phyloP scores from a whole-genome alignment of 805 yeast species.

The Phaffomyces opuntiae region DNA sequence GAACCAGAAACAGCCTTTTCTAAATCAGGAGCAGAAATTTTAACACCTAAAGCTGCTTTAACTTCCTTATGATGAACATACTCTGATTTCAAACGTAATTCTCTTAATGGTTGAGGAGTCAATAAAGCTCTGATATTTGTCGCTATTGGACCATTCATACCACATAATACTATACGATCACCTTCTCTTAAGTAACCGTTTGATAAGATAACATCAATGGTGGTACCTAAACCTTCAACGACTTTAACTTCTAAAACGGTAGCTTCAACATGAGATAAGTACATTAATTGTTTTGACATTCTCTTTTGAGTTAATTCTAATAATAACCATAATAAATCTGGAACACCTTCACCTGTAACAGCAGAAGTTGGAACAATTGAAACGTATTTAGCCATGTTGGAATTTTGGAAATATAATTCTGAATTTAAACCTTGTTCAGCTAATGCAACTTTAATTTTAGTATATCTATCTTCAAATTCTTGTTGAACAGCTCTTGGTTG shows the following conservation, averaged over 20 bases:
- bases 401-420: conserved; percentile 92
- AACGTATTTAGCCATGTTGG: conserved; percentile 86
- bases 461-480: conserved; percentile 85
- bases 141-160: conserved; percentile 96
- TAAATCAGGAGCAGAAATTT: conserved; percentile 94
- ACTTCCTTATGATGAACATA: conserved; percentile 96
- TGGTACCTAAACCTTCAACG: conserved; percentile 96
- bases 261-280: conserved; percentile 89
- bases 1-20: conserved; percentile 99
- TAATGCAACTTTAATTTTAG: conserved; percentile 78
- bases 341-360: conserved; percentile 99
- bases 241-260: conserved; percentile 97
- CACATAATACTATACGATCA: conserved; percentile 92
- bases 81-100: conserved; percentile 92
- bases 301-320: conserved; percentile 95
- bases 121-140: conserved; percentile 92
- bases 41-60: conserved; percentile 98
- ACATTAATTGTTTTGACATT: conserved; percentile 98
- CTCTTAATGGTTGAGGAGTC: conserved; percentile 97
- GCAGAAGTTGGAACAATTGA: conserved; percentile 98
- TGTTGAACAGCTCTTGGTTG: conserved; percentile 83
- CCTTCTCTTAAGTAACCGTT: conserved; percentile 95
- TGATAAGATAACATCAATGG: conserved; percentile 96
- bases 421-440: conserved; percentile 99
- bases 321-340: conserved; percentile 93